A percentile compares a stretch with the other conserved stretches of the same genome.
Conservation (phyloP, 1,284 basidiomycete genomes). For the Trichosporon sp. region DNA sequence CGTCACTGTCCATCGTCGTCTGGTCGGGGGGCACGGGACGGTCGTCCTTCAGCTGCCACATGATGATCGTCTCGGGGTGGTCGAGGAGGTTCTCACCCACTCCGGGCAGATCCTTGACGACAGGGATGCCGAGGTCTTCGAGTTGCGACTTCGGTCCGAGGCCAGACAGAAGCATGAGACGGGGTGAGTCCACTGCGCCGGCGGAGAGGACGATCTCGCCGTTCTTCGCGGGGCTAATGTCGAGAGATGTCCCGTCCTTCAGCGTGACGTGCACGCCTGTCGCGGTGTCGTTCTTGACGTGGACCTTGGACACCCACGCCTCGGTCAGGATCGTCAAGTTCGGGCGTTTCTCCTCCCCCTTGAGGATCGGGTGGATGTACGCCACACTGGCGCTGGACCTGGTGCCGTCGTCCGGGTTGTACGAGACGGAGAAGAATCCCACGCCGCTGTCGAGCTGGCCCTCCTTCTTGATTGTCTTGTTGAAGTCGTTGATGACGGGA, state of each 20-base stretch:
- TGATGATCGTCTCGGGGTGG: constrained; percentile 55
- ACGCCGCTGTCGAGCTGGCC: constrained; percentile 30
- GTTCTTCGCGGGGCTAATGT: constrained; percentile 55
- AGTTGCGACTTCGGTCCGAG: constrained; percentile 66
- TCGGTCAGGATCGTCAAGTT: constrained; percentile 36
- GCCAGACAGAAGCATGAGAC: constrained; percentile 67
- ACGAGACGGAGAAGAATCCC: constrained; percentile 34
- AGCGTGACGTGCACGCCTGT: constrained; percentile 34
- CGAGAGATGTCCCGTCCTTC: constrained; percentile 26
- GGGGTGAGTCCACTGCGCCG: constrained; percentile 65
- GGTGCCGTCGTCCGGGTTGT: constrained; percentile 33
- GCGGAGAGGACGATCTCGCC: constrained; percentile 57
- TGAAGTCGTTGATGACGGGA: constrained; percentile 33
- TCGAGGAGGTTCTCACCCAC: constrained; percentile 73
- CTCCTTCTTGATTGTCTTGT: constrained; percentile 25
- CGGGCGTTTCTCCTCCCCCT: constrained; percentile 31
- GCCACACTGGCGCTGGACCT: constrained; percentile 27
- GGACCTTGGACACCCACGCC: constrained; percentile 32
- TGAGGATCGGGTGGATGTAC: constrained; percentile 34
- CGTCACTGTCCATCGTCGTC: constrained; percentile 36
- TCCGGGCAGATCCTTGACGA: constrained; percentile 60
- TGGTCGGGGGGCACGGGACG: constrained; percentile 30
- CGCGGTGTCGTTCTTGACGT: constrained; percentile 28
- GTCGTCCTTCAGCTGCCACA: constrained; percentile 30
- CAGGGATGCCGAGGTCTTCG: constrained; percentile 60